A percentile compares a stretch with the other conserved stretches of the same genome.
These are phyloP conservation scores for Monascus purpureus DNA, from an alignment of 495 filamentous ascomycete genomes.

Conservation along the genomic window DNA sequence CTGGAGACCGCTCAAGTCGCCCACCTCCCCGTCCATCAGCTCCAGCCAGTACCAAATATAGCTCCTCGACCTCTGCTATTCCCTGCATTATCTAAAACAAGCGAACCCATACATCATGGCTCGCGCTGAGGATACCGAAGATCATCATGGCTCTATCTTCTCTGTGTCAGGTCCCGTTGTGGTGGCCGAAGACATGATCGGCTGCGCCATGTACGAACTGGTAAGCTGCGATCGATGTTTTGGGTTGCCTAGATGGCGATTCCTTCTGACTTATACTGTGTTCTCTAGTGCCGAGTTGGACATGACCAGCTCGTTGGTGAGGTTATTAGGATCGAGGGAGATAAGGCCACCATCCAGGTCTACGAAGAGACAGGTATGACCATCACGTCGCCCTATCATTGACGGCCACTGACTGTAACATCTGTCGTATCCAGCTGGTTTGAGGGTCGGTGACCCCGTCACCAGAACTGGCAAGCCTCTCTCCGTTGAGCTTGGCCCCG, in stretches of 20 bases:
- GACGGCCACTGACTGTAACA: not conserved
- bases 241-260: not conserved
- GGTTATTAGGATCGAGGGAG: conserved; percentile 92
- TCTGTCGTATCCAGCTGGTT: conserved; percentile 48
- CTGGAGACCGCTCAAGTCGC: too few relatives aligned
- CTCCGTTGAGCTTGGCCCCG: conserved; percentile 92
- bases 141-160: conserved; percentile 42
- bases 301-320: conserved; percentile 84
- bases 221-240: conserved; percentile 29
- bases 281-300: conserved; percentile 64
- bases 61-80: too few relatives aligned
- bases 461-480: conserved; percentile 82
- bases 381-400: conserved; percentile 3
- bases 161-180: conserved; percentile 68
- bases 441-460: conserved; percentile 93
- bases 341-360: conserved; percentile 94
- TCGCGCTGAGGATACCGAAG: conserved; percentile 31
- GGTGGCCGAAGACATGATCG: conserved; percentile 94
- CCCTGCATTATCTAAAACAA: too few relatives aligned
- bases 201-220: conserved; percentile 99
- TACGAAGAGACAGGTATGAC: conserved; percentile 93
- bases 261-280: conserved; percentile 2
- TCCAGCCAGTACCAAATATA: too few relatives aligned
- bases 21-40: too few relatives aligned
- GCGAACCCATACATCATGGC: not conserved